Evolutionary conservation across 345 rosid genomes (phyloP).

Genomic region (Eucalyptus marginata): DNA sequence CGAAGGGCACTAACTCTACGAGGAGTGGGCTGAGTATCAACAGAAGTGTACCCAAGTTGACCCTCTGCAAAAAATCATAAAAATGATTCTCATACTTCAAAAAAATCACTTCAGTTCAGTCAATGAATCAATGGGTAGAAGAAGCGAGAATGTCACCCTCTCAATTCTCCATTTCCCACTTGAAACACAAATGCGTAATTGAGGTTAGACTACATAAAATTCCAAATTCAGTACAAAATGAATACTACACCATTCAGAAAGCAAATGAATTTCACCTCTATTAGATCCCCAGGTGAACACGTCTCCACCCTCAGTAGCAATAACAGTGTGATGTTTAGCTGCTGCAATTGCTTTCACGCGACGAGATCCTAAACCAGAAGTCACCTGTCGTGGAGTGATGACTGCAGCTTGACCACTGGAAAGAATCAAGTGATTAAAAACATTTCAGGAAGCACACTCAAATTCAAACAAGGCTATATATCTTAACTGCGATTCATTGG

Average conservation of each 20-base stretch:
- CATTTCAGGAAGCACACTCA: background rate
- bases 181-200: background rate
- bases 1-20: conserved; percentile 79
- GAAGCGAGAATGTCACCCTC: background rate
- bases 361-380: conserved; percentile 72
- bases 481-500: background rate
- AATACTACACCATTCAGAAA: background rate
- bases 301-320: conserved; percentile 86
- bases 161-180: background rate
- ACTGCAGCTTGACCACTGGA: conserved; percentile 98
- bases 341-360: conserved; percentile 91
- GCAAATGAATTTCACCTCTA: conserved; percentile 48
- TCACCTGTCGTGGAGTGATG: conserved; percentile 92
- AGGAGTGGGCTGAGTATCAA: conserved; percentile 95
- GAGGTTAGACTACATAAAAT: background rate
- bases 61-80: conserved; percentile 49
- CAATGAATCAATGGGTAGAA: background rate
- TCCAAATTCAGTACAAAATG: background rate
- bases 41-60: conserved; percentile 93
- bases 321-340: conserved; percentile 95
- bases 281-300: conserved; percentile 98
- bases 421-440: background rate
- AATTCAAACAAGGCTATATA: background rate
- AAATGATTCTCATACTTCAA: background rate
- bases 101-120: background rate